These are phyloP conservation scores for Phytophthora sojae DNA, from an alignment of 352 stramenopile genomes.

Conservation along the genomic window DNA sequence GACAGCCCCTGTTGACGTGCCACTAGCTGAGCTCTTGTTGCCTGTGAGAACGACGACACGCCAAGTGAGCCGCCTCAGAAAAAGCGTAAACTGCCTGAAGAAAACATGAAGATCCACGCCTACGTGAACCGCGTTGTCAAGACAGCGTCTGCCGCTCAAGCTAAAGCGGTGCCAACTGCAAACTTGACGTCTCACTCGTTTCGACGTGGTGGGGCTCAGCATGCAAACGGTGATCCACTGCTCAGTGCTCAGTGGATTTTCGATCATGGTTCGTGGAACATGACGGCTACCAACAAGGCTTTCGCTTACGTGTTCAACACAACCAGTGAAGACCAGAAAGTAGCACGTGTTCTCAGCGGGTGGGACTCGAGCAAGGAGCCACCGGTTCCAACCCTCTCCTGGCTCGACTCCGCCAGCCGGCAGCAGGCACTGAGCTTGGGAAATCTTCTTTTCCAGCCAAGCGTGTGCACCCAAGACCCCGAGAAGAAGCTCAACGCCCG, in stretches of 20 bases:
- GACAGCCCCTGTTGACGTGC: neutral
- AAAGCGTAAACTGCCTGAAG: too few species aligned
- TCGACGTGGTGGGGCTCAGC: neutral
- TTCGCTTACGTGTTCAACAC: conserved; percentile 20
- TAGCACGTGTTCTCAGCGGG: neutral
- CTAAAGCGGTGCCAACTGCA: neutral
- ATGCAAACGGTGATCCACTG: neutral
- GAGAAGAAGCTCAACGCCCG: too few species aligned
- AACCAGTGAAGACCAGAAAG: conserved; percentile 14
- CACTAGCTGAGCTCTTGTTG: neutral
- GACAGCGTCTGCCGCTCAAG: too few species aligned
- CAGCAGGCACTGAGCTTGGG: too few species aligned
- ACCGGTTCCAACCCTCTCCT: too few species aligned
- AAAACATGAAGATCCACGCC: conserved; percentile 10
- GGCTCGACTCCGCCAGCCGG: too few species aligned
- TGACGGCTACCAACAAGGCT: conserved; percentile 11
- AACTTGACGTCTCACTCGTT: conserved; percentile 8
- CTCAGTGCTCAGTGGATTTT: conserved; percentile 7
- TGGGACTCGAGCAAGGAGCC: too few species aligned
- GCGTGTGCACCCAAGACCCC: too few species aligned
- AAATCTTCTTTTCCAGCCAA: too few species aligned
- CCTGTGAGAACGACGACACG: neutral
- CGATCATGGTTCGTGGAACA: conserved; percentile 11
- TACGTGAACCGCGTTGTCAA: neutral
- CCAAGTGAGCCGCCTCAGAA: neutral